phyloP scores from a whole-genome alignment of 2,329 filamentous ascomycete species.

The Talaromyces albobiverticillius region DNA sequence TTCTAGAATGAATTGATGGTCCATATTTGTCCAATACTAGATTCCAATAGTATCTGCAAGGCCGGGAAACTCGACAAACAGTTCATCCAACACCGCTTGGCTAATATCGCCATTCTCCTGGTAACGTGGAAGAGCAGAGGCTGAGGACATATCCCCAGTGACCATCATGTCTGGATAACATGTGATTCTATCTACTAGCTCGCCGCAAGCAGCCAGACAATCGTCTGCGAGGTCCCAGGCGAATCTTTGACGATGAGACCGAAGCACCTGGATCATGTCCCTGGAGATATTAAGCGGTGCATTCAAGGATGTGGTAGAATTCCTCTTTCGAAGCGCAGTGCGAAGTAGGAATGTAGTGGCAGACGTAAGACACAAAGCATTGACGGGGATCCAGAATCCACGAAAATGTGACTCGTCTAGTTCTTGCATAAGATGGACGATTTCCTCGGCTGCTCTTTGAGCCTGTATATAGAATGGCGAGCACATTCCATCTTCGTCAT shows the following conservation, averaged over 20 bases:
- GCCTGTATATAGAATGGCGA: conserved; percentile 41
- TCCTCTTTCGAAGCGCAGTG: conserved; percentile 47
- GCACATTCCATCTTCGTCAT: conserved; percentile 15
- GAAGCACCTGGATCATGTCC: conserved; percentile 41
- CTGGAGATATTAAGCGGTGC: conserved; percentile 44
- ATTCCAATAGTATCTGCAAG: neutral
- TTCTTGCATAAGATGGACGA: conserved; percentile 49
- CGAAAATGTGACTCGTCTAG: conserved; percentile 42
- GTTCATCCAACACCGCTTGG: neutral
- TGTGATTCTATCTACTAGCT: conserved; percentile 46
- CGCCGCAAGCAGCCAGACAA: conserved; percentile 48
- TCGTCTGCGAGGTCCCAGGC: conserved; percentile 53
- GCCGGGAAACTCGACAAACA: neutral
- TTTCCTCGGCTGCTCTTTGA: conserved; percentile 48
- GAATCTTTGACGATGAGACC: conserved; percentile 36
- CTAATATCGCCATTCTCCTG: neutral
- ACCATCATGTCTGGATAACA: neutral
- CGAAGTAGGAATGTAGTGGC: conserved; percentile 52
- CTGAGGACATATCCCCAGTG: neutral
- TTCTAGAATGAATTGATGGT: too few species aligned
- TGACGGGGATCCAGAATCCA: conserved; percentile 52
- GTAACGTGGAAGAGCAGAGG: neutral
- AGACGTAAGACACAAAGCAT: conserved; percentile 49
- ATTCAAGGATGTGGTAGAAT: conserved; percentile 30
- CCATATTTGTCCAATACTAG: too few species aligned